These are phyloP conservation scores for Myxozyma neglecta DNA, from an alignment of 805 yeast species.

Conservation along the genomic window DNA sequence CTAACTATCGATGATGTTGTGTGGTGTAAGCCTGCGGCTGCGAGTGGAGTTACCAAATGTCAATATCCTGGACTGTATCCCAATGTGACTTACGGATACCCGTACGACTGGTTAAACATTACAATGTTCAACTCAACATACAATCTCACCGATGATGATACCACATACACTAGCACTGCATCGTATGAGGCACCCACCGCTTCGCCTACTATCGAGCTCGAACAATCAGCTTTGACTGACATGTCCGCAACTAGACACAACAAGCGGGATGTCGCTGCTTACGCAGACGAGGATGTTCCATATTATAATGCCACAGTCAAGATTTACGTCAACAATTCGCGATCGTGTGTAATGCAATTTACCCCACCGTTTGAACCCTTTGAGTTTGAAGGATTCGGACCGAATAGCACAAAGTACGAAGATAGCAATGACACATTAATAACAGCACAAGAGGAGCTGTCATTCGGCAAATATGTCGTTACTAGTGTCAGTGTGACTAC, in stretches of 20 bases:
- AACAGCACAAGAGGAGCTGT: constrained; percentile 3
- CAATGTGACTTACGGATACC: constrained; percentile 28
- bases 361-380: constrained; percentile 27
- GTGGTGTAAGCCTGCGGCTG: constrained; percentile 11
- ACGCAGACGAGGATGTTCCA: constrained; percentile 7
- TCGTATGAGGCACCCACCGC: constrained; percentile 6
- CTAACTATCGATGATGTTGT: not conserved
- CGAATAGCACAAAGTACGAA: constrained; percentile 11
- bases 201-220: constrained; percentile 1
- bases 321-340: constrained; percentile 28
- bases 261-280: not conserved
- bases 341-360: constrained; percentile 29
- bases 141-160: constrained; percentile 17
- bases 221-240: not conserved
- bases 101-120: constrained; percentile 30
- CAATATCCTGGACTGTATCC: constrained; percentile 30
- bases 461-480: constrained; percentile 24
- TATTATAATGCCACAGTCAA: constrained; percentile 26
- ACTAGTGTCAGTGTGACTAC: constrained; percentile 27
- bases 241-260: not conserved
- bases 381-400: constrained; percentile 21
- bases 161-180: constrained; percentile 14
- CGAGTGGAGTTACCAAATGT: constrained; percentile 18
- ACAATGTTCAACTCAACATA: constrained; percentile 20
- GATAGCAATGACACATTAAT: not conserved